Base-by-base conservation (phyloP, 768 basidiomycete genomes). In the Sistotremastrum niveocremeum region DNA sequence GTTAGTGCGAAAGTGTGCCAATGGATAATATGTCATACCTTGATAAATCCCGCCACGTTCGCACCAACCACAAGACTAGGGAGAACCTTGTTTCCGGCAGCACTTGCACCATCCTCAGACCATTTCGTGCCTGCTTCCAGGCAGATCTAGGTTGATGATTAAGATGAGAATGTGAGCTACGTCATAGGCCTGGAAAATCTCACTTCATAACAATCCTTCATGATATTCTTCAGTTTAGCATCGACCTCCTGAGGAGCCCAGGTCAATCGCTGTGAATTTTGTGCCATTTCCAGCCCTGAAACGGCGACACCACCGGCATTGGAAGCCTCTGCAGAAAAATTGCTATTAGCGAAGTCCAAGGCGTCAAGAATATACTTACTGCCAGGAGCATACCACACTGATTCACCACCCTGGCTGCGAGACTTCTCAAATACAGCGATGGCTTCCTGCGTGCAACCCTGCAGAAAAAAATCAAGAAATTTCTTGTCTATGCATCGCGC, bases 251-350 rank as follows among this genome's bases (percentile, higher is more conserved):
- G 62, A 46, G 69, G 65, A 3, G 74, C 63, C 81, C 81, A 84
- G 39, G 70, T 67, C 40, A 77, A 70, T 34, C 76, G 67, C 57
- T 76, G 72, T 56, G 77, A 79, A 69, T 85, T 84, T 65, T 84
- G 81, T 2, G 79, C 76, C 81, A 84, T 83, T 68, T 84, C 83
- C 51, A 84, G 74, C 52, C 79, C 80, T 6, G 79, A 82, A 28
- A 82, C 80, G 37, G 80, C 81, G 46, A 85, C 83, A 64, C 83
- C 83, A 61, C 83, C 83, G 53, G 71, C 73, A 65, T 81, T 79
- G 59, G 71, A 69, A 5, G 72, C 71, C 64, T 73, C 65, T 67
- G 53, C 1, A 29, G 46, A 6, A 40, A 48, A 28, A 34, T 31
- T 32, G 38, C 9, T 30, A 54, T 39, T 51, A 42, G 43, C n/a